Evolutionary conservation across 331 rosid genomes (phyloP).

Genomic region (Erythrophleum ivorense): DNA sequence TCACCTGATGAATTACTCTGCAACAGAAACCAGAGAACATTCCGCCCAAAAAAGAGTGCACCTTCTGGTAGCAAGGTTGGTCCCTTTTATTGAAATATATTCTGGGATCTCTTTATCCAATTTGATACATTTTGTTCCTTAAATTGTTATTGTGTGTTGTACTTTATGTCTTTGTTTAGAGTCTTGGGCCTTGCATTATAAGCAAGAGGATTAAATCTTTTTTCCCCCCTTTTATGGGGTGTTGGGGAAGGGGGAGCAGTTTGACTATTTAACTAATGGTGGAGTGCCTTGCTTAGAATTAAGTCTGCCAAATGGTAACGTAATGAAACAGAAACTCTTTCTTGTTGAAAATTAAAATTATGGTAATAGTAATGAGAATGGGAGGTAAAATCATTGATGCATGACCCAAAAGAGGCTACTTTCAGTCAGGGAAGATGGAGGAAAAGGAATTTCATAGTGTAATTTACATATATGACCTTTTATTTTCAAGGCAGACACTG

Average conservation of each 20-base stretch:
- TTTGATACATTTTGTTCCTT: conserved; percentile 21
- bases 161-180: not conserved
- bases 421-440: conserved; percentile 15
- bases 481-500: not conserved
- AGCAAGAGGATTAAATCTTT: conserved; percentile 8
- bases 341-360: not conserved
- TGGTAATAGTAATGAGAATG: not conserved
- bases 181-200: conserved; percentile 13
- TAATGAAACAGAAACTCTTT: not conserved
- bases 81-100: conserved; percentile 28
- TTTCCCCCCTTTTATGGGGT: too few species aligned
- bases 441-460: conserved; percentile 23
- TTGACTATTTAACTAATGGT: not conserved
- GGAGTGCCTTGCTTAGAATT: too few species aligned
- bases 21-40: conserved; percentile 95
- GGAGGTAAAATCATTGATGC: conserved; percentile 16
- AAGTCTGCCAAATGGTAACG: too few species aligned
- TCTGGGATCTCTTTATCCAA: conserved; percentile 29
- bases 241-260: not conserved
- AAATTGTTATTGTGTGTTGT: conserved; percentile 20
- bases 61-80: conserved; percentile 99
- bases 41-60: conserved; percentile 96
- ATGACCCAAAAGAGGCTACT: conserved; percentile 22
- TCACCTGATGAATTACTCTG: conserved; percentile 42
- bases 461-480: conserved; percentile 9